Conservation (phyloP, 257 asterid genomes). For the Rauvolfia tetraphylla region DNA sequence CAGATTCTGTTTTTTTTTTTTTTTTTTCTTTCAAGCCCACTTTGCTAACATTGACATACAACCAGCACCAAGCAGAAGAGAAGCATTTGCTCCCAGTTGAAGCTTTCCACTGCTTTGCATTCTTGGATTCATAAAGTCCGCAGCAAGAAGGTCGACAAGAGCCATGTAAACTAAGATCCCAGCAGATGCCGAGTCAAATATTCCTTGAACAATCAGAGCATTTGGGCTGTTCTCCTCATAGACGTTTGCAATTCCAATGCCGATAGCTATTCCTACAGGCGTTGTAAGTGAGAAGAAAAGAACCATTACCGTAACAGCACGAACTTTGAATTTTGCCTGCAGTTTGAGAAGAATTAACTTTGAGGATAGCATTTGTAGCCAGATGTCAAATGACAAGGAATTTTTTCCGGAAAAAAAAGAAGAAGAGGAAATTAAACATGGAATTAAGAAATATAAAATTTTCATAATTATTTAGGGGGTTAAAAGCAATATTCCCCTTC, state of each 20-base stretch:
- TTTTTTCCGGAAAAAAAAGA: no score
- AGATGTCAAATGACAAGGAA: no score
- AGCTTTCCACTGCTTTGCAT: conserved; percentile 5
- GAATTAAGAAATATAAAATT: no score
- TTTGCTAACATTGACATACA: conserved; percentile 9
- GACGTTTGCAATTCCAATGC: background rate
- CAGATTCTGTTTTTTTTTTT: no score
- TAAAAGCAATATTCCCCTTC: no score
- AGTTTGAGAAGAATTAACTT: background rate
- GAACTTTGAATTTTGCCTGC: conserved; percentile 10
- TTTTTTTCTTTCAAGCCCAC: conserved; percentile 13
- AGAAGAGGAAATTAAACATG: no score
- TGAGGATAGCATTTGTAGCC: no score
- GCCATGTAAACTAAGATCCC: conserved; percentile 20
- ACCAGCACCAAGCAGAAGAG: conserved; percentile 11
- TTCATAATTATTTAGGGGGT: no score
- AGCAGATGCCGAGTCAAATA: background rate
- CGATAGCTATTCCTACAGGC: conserved; percentile 4
- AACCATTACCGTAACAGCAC: background rate
- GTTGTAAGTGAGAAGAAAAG: conserved; percentile 14
- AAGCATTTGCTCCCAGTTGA: conserved; percentile 3
- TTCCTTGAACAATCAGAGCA: conserved; percentile 12
- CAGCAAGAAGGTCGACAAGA: conserved; percentile 8
- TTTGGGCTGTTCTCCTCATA: conserved; percentile 10
- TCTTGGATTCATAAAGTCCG: conserved; percentile 12